Base-by-base conservation (phyloP, 2,329 filamentous ascomycete species). In the Hirsutella minnesotensis region DNA sequence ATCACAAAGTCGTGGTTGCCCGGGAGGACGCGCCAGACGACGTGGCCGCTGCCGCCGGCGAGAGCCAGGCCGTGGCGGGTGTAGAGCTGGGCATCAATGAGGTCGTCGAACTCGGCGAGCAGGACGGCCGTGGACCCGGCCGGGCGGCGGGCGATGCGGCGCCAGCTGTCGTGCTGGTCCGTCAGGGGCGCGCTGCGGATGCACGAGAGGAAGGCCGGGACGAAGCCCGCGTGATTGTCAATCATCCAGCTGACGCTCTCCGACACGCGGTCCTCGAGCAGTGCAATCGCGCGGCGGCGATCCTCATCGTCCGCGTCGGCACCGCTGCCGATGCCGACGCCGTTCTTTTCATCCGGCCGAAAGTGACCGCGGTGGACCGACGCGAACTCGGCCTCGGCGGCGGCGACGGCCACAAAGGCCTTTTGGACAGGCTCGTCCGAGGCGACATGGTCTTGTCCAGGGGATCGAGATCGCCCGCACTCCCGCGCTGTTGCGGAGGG, bases 1-100 rank as follows among this genome's bases (percentile, higher is more conserved):
- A 79, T 78, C 15, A 77, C 74, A 50, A 81, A 80, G 48, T 81
- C 76, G 51, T 81, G 77, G 2, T 67, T 70, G 2, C 73, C 75
- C 0, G 68, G 66, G 1, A 80, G 59, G 10, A 73, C 55, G 29
- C 61, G 65, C 68, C 73, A 77, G 35, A 61, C 57, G 7, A 78
- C 66, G 13, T 65, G 65, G 1, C 66, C 63, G 39, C 59, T 56
- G 9, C 76, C 73, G 13, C 72, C 73, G 34, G 74, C 52, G 16
- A 77, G 57, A 18, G 69, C 68, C 43, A 75, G 56, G 3, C 64
- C 73, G 36, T 76, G 70, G 22, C 58, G 54, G 39, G 58, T 57
- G 50, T 76, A 77, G 40, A 72, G 67, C 2, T 61, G 59, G n/a
- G 56, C 56, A 46, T 74, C 61, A 44, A 81, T 69, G 38, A 81